phyloP scores from a whole-genome alignment of 306 rosid species.

The Vachellia collinsii region DNA sequence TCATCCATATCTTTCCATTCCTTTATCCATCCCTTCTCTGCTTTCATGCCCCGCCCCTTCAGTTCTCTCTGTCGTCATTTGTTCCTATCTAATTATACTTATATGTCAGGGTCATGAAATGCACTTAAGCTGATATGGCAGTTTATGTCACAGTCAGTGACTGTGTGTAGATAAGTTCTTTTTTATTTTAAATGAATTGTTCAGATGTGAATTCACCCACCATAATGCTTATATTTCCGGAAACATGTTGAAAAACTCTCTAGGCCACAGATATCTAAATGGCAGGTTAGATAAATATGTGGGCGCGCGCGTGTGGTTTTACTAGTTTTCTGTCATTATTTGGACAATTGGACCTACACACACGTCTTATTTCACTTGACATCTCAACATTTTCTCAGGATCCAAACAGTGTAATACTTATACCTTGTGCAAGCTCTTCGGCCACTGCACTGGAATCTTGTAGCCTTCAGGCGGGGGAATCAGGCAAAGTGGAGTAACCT shows the following conservation, averaged over 20 bases:
- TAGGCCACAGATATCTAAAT: not conserved
- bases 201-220: not conserved
- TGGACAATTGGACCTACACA: not conserved
- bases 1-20: not conserved
- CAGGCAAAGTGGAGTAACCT: slow-evolving; percentile 78
- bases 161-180: not conserved
- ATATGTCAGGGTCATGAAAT: not conserved
- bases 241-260: not conserved
- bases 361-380: not conserved
- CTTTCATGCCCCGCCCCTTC: not conserved
- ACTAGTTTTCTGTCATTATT: no score
- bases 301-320: no score
- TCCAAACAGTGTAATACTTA: slow-evolving; percentile 7
- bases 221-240: not conserved
- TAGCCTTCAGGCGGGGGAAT: slow-evolving; percentile 82
- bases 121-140: not conserved
- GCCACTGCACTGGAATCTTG: slow-evolving; percentile 86
- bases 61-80: not conserved
- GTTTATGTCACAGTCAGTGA: not conserved
- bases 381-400: slow-evolving; percentile 5
- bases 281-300: not conserved
- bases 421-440: slow-evolving; percentile 95
- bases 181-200: not conserved
- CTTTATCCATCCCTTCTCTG: not conserved
- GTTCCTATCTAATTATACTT: not conserved